These are phyloP conservation scores for Allium fistulosum DNA, from an alignment of 106 monocot genomes.

Conservation along the genomic window DNA sequence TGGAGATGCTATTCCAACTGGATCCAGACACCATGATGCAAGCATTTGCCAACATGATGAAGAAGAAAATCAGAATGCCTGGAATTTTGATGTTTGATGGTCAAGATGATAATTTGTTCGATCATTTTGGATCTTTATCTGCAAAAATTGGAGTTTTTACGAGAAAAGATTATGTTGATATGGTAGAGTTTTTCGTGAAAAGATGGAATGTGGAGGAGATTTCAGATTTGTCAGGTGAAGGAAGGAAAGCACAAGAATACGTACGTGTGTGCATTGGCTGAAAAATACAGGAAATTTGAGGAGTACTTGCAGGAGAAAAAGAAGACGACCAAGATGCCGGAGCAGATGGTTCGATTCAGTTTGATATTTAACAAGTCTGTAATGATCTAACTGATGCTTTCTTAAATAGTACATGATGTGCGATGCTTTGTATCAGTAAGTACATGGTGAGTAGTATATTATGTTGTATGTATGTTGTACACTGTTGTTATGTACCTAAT, in stretches of 20 bases:
- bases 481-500: no score
- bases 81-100: conserved; percentile 82
- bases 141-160: conserved; percentile 64
- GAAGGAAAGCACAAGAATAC: conserved; percentile 54
- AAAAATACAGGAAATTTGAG: conserved; percentile 42
- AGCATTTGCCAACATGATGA: conserved; percentile 73
- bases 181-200: conserved; percentile 62
- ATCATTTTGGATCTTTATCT: conserved; percentile 60
- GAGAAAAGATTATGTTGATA: conserved; percentile 55
- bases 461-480: no score
- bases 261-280: conserved; percentile 54
- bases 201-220: conserved; percentile 49
- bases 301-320: conserved; percentile 46
- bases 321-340: background rate
- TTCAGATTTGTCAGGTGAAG: conserved; percentile 27
- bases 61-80: conserved; percentile 70
- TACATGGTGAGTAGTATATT: no score
- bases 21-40: conserved; percentile 53
- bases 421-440: no score
- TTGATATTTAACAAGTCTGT: conserved; percentile 50
- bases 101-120: conserved; percentile 42
- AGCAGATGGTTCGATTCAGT: conserved; percentile 36
- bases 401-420: no score
- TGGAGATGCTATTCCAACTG: conserved; percentile 50
- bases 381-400: no score